phyloP scores from a whole-genome alignment of 495 filamentous ascomycete species.

The Penicillium lagena region DNA sequence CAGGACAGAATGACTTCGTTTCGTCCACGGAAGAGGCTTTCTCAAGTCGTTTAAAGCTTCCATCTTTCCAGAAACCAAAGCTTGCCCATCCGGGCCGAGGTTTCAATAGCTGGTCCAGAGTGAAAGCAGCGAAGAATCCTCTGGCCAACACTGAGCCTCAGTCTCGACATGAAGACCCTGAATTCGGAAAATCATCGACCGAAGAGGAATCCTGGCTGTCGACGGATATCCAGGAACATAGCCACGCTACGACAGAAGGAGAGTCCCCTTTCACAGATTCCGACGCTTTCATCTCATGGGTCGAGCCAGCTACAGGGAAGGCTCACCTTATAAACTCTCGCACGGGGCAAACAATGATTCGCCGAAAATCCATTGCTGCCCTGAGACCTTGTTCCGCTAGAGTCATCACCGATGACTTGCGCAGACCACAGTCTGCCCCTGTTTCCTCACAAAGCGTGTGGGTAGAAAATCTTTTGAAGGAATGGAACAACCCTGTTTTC shows the following conservation, averaged over 20 bases:
- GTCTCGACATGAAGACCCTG: not conserved
- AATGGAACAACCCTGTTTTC: conserved; percentile 63
- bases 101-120: conserved; percentile 60
- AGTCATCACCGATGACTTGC: not conserved
- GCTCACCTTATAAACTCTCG: conserved; percentile 51
- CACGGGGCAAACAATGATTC: conserved; percentile 49
- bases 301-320: conserved; percentile 58
- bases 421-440: conserved; percentile 11
- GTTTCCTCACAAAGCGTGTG: conserved; percentile 15
- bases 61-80: conserved; percentile 20
- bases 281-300: conserved; percentile 52
- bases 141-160: not conserved
- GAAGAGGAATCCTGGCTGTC: not conserved
- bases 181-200: not conserved
- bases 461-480: conserved; percentile 28
- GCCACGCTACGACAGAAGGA: too few relatives aligned
- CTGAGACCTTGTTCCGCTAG: not conserved
- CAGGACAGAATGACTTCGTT: not conserved
- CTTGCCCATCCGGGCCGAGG: conserved; percentile 7
- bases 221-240: not conserved
- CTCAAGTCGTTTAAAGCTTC: conserved; percentile 23
- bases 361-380: not conserved
- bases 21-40: conserved; percentile 21
- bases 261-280: not conserved
- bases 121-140: conserved; percentile 52